Evolutionary conservation across 192 early-diverging fungal species (phyloP).

Genomic region (Coemansia sp.): DNA sequence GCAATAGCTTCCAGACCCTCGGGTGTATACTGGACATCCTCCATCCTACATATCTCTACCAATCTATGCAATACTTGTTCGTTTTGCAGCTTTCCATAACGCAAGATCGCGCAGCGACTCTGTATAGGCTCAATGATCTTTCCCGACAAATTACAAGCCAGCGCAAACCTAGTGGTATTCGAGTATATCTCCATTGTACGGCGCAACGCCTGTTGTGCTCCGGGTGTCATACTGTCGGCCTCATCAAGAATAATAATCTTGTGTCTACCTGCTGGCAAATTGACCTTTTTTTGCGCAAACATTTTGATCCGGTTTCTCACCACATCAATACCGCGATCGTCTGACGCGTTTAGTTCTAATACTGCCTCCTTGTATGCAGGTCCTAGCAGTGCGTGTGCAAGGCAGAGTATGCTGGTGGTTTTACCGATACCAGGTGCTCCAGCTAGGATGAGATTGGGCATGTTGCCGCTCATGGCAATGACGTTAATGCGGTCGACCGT

Average conservation of each 20-base stretch:
- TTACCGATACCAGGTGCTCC: conserved; percentile 97
- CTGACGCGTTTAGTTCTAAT: conserved; percentile 96
- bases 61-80: conserved; percentile 77
- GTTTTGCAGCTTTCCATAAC: conserved; percentile 77
- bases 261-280: conserved; percentile 78
- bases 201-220: conserved; percentile 95
- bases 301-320: conserved; percentile 96
- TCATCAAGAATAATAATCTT: conserved; percentile 96
- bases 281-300: conserved; percentile 99
- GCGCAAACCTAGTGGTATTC: conserved; percentile 89
- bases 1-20: conserved; percentile 92
- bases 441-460: conserved; percentile 90
- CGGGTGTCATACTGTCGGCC: conserved; percentile 98
- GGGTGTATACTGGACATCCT: conserved; percentile 81
- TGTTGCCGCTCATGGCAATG: conserved; percentile 88
- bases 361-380: conserved; percentile 86
- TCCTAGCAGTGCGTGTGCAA: conserved; percentile 88
- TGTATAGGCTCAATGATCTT: conserved; percentile 99
- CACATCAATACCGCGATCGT: conserved; percentile 93
- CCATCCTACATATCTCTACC: conserved; percentile 75
- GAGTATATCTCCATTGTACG: conserved; percentile 99
- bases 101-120: conserved; percentile 88
- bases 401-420: conserved; percentile 91
- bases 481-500: conserved; percentile 79
- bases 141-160: conserved; percentile 93